Conservation (phyloP, 1,284 basidiomycete genomes). For the Apiotrichum domesticum region DNA sequence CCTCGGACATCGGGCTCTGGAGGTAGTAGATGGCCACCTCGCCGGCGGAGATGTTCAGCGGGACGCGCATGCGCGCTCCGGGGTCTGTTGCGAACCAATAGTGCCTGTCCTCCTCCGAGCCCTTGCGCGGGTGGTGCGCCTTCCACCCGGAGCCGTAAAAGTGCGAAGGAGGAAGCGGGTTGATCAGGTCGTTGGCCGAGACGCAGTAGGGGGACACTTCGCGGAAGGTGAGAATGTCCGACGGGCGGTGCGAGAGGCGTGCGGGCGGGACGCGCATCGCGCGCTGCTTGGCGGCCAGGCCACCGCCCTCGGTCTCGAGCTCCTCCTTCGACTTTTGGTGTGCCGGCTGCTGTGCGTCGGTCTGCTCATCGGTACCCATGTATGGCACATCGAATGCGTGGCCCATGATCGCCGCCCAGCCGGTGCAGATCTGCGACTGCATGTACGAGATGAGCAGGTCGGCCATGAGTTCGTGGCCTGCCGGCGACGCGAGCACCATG, state of each 20-base stretch:
- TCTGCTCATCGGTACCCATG: constrained; percentile 34
- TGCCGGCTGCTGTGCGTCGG: not conserved
- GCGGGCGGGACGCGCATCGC: constrained; percentile 59
- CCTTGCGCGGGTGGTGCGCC: constrained; percentile 61
- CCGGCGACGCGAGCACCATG: constrained; percentile 66
- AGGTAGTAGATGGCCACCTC: constrained; percentile 53
- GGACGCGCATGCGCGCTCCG: constrained; percentile 66
- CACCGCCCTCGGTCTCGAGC: constrained; percentile 14
- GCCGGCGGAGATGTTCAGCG: constrained; percentile 48
- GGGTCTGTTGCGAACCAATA: constrained; percentile 71
- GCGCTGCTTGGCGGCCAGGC: constrained; percentile 33
- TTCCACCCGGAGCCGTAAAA: constrained; percentile 89
- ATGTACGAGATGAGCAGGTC: constrained; percentile 82
- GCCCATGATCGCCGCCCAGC: constrained; percentile 71
- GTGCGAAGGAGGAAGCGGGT: constrained; percentile 79
- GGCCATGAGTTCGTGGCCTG: constrained; percentile 74
- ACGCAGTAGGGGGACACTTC: constrained; percentile 85
- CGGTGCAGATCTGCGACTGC: constrained; percentile 74
- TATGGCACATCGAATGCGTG: constrained; percentile 57
- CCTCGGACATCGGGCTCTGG: constrained; percentile 46
- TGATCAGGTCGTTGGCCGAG: constrained; percentile 87
- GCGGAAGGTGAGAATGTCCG: constrained; percentile 58
- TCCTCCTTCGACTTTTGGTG: constrained; percentile 10
- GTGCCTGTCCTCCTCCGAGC: constrained; percentile 52
- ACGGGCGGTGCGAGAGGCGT: constrained; percentile 66